phyloP scores from a whole-genome alignment of 345 rosid genomes.

The Aquilaria malaccensis region DNA sequence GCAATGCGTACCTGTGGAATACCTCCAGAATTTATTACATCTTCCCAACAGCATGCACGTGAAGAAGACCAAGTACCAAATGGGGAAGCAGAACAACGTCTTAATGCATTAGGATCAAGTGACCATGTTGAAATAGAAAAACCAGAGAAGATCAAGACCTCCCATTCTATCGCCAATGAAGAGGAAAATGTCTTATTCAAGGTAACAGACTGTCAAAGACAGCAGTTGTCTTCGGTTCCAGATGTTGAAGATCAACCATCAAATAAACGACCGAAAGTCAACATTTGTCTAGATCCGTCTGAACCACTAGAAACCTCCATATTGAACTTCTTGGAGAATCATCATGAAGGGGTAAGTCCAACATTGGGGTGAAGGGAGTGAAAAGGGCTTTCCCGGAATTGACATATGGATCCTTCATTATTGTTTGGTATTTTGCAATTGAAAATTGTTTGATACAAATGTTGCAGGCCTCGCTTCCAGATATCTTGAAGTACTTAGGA shows the following conservation, averaged over 20 bases:
- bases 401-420: not conserved
- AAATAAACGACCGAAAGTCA: conserved; percentile 29
- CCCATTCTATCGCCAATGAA: not conserved
- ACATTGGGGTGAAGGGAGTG: not conserved
- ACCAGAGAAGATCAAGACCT: not conserved
- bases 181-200: not conserved
- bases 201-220: conserved; percentile 1
- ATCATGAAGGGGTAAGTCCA: conserved; percentile 35
- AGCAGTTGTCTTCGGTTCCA: not conserved
- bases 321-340: conserved; percentile 22
- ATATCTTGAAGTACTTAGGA: conserved; percentile 29
- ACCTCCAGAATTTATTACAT: conserved; percentile 14
- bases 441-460: conserved; percentile 3
- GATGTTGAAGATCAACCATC: conserved; percentile 5
- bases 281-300: conserved; percentile 1
- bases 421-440: not conserved
- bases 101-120: not conserved
- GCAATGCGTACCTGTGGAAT: conserved; percentile 24
- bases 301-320: conserved; percentile 25
- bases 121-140: conserved; percentile 8
- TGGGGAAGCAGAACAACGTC: conserved; percentile 2
- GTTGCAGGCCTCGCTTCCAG: conserved; percentile 26
- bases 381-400: not conserved
- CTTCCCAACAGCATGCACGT: not conserved
- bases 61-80: conserved; percentile 8